phyloP scores from a whole-genome alignment of 192 early-diverging fungal species.

The Bifiguratus adelaidae region DNA sequence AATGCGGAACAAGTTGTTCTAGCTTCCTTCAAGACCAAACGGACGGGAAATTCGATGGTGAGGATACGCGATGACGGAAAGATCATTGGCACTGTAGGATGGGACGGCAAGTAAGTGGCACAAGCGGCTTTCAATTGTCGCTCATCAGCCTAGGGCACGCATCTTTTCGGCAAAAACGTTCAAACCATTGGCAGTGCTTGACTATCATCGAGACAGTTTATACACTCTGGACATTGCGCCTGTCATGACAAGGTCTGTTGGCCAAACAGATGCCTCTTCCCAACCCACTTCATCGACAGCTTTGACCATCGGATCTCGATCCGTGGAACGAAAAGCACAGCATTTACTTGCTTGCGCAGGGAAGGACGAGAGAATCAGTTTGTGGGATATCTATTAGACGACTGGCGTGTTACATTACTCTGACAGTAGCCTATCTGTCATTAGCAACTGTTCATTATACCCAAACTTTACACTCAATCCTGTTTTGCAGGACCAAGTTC shows the following conservation, averaged over 20 bases:
- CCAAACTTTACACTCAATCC: too few species aligned
- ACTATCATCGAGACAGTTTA: conserved; percentile 19
- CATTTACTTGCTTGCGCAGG: conserved; percentile 11
- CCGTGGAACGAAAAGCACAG: not conserved
- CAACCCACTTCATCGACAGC: too few species aligned
- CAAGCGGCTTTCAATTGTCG: not conserved
- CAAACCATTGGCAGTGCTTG: conserved; percentile 16
- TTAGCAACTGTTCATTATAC: too few species aligned
- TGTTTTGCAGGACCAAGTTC: too few species aligned
- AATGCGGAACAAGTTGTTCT: not conserved
- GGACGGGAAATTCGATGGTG: conserved; percentile 10
- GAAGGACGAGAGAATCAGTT: conserved; percentile 21
- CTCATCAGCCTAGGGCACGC: conserved; percentile 8
- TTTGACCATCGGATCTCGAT: too few species aligned
- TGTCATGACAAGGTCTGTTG: not conserved
- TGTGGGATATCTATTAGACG: conserved; percentile 22
- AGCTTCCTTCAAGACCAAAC: conserved; percentile 9
- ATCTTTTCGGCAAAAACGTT: conserved; percentile 16
- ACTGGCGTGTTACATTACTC: too few species aligned
- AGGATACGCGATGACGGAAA: conserved; percentile 16
- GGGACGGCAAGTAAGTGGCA: conserved; percentile 16
- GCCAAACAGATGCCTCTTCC: too few species aligned
- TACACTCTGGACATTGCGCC: conserved; percentile 10
- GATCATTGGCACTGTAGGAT: conserved; percentile 20
- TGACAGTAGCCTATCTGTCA: too few species aligned